Conservation (phyloP, 306 rosid species). For the Citrullus colocynthis region DNA sequence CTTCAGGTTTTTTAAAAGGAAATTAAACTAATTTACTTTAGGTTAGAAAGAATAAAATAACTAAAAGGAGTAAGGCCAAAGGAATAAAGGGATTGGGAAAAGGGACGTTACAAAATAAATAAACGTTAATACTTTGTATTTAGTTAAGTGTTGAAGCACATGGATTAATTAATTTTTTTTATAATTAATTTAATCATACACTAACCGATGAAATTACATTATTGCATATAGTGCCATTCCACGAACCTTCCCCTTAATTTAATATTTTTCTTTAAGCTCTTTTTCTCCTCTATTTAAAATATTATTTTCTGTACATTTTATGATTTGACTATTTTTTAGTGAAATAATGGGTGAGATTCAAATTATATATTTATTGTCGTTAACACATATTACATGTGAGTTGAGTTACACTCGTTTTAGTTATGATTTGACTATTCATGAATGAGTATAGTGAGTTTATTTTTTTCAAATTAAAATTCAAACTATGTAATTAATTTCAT, state of each 20-base stretch:
- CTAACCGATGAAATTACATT: constrained; percentile 7
- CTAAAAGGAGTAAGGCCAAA: not conserved
- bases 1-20: not conserved
- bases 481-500: too few relatives aligned
- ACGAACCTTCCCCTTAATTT: not conserved
- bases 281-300: too few relatives aligned
- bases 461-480: too few relatives aligned
- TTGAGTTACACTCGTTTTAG: too few relatives aligned
- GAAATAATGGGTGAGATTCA: too few relatives aligned
- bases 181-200: not conserved
- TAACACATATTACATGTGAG: too few relatives aligned
- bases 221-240: not conserved
- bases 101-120: not conserved
- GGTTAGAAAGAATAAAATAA: not conserved
- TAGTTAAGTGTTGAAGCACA: not conserved
- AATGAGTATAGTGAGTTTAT: too few relatives aligned
- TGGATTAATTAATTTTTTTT: not conserved
- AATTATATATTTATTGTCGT: too few relatives aligned
- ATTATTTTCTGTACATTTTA: too few relatives aligned
- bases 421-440: too few relatives aligned
- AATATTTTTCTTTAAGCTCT: not conserved
- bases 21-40: not conserved
- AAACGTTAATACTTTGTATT: not conserved
- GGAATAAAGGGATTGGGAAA: not conserved
- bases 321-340: too few relatives aligned